phyloP scores from a whole-genome alignment of 2,329 filamentous ascomycete genomes.

The Phaeoacremonium minimum region DNA sequence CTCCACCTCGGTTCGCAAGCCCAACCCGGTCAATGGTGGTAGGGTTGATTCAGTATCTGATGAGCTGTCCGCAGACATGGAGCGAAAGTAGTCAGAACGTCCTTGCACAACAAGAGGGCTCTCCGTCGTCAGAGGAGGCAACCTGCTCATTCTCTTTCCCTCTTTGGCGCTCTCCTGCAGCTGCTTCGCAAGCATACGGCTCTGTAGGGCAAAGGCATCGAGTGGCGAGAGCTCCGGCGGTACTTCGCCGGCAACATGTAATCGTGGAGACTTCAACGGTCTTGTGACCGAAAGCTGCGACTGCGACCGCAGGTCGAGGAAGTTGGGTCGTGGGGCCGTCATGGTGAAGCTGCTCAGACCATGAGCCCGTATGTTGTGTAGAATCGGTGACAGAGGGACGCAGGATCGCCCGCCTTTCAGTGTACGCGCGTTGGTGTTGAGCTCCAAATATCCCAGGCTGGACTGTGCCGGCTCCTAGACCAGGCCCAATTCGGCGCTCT shows the following conservation, averaged over 20 bases:
- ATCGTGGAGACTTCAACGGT: conserved; percentile 66
- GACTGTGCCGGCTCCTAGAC: too few species aligned
- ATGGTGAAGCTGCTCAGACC: conserved; percentile 30
- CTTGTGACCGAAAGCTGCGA: conserved; percentile 50
- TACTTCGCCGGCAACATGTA: conserved; percentile 73
- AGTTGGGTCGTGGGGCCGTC: conserved; percentile 47
- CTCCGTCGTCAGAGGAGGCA: conserved; percentile 78
- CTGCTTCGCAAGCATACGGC: conserved; percentile 79
- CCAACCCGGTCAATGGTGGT: conserved; percentile 36
- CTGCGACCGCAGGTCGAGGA: conserved; percentile 55
- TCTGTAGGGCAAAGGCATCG: conserved; percentile 92
- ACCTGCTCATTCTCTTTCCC: conserved; percentile 76
- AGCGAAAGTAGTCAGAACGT: conserved; percentile 77
- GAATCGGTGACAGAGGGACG: too few species aligned
- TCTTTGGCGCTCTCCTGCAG: conserved; percentile 73
- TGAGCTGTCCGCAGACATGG: conserved; percentile 60
- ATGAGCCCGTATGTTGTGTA: too few species aligned
- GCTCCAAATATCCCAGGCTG: too few species aligned
- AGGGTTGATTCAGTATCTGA: conserved; percentile 39
- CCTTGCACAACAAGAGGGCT: conserved; percentile 73
- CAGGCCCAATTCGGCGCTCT: too few species aligned
- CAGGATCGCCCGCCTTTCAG: too few species aligned
- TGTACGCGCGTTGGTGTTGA: too few species aligned
- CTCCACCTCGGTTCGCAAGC: conserved; percentile 51
- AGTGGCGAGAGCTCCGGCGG: conserved; percentile 90